Evolutionary conservation across 257 asterid species (phyloP).

Genomic region (Euphrasia confusa): DNA sequence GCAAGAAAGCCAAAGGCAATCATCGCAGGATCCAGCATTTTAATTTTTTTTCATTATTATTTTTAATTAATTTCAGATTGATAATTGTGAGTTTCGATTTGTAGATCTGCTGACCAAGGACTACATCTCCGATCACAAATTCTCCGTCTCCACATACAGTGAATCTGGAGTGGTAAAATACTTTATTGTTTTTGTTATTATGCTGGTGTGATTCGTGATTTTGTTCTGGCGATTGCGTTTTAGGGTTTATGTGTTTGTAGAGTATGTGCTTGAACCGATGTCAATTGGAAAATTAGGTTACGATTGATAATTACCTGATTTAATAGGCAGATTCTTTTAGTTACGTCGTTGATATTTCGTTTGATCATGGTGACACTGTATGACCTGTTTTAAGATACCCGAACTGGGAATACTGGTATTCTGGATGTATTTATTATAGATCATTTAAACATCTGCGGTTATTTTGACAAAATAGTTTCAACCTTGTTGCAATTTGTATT

Average conservation of each 20-base stretch:
- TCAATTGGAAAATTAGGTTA: too few species aligned
- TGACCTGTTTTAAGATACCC: too few species aligned
- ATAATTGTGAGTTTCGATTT: conserved; percentile 11
- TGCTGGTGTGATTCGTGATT: too few species aligned
- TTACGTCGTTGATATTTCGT: too few species aligned
- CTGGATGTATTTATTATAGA: too few species aligned
- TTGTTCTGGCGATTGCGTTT: too few species aligned
- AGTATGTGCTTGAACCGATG: too few species aligned
- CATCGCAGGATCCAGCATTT: conserved; percentile 19
- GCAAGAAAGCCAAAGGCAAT: conserved; percentile 89
- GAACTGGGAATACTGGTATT: too few species aligned
- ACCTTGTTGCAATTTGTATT: background rate
- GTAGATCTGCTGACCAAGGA: conserved; percentile 92
- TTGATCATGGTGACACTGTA: too few species aligned
- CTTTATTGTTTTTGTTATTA: background rate
- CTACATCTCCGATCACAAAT: conserved; percentile 79
- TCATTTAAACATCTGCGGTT: background rate
- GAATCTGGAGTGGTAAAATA: conserved; percentile 76
- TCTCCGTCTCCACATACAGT: conserved; percentile 70
- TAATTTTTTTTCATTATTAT: background rate
- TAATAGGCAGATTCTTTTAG: too few species aligned
- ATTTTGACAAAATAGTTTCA: background rate
- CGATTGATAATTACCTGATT: too few species aligned
- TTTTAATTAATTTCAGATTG: background rate
- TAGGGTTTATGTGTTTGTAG: too few species aligned